phyloP scores from a whole-genome alignment of 441 rosid genomes.

The Melianthus villosus region DNA sequence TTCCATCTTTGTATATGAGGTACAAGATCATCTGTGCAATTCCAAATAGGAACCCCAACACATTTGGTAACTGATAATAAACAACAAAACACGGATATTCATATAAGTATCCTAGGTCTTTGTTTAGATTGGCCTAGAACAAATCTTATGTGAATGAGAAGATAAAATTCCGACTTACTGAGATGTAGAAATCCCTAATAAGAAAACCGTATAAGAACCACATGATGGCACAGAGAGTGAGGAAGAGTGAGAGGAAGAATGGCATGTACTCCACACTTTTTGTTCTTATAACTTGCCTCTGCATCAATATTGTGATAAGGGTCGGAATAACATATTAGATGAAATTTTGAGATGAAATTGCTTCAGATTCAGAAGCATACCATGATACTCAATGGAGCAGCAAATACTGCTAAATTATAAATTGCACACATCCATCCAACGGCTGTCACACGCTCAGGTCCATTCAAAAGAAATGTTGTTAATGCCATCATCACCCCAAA shows the following conservation, averaged over 20 bases:
- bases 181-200: conserved; percentile 35
- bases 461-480: conserved; percentile 17
- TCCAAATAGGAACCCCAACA: conserved; percentile 48
- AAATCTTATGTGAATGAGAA: neutral
- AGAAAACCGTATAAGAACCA: conserved; percentile 66
- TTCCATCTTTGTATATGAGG: conserved; percentile 27
- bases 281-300: conserved; percentile 46
- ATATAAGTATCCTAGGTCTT: neutral
- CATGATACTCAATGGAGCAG: conserved; percentile 57
- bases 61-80: conserved; percentile 39
- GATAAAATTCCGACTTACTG: conserved; percentile 21
- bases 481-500: conserved; percentile 21
- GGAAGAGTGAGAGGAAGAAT: conserved; percentile 34
- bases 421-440: conserved; percentile 54
- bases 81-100: neutral
- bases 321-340: too few species aligned
- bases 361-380: conserved; percentile 8
- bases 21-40: conserved; percentile 53
- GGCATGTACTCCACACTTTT: conserved; percentile 67
- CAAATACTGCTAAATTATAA: conserved; percentile 39
- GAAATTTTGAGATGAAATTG: too few species aligned
- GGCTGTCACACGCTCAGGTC: conserved; percentile 13
- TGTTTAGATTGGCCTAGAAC: too few species aligned
- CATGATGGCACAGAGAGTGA: conserved; percentile 36
- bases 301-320: conserved; percentile 7